Conservation (phyloP, 495 filamentous ascomycete genomes). For the Hypoxylon intermedium region DNA sequence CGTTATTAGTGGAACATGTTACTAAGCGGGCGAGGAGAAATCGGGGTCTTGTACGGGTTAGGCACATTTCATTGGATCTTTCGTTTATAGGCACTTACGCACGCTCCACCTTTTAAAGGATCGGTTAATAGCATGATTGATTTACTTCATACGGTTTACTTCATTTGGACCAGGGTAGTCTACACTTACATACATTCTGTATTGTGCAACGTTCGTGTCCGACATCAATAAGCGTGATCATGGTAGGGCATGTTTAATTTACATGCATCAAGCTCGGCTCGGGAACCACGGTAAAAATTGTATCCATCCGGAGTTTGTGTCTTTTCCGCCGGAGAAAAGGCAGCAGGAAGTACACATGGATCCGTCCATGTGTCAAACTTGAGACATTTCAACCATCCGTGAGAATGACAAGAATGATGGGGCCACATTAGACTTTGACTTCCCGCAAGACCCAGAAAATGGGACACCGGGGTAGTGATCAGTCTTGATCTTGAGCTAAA, state of each 20-base stretch:
- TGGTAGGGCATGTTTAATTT: no score
- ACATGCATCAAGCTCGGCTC: background rate
- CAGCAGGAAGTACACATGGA: background rate
- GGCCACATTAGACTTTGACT: background rate
- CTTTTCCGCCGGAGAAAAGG: background rate
- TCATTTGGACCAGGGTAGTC: no score
- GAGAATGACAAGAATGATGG: background rate
- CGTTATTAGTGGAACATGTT: background rate
- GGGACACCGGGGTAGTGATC: no score
- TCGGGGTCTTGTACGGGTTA: no score
- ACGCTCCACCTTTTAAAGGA: no score
- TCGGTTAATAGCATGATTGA: no score
- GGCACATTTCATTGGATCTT: no score
- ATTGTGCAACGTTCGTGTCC: no score
- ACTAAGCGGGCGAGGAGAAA: constrained; percentile 3
- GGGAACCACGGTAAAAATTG: background rate
- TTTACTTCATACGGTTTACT: no score
- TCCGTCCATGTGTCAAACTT: background rate
- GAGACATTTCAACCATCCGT: background rate
- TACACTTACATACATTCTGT: no score
- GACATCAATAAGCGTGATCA: no score
- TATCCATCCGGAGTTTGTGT: background rate
- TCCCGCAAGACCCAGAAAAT: background rate
- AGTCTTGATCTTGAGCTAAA: background rate
- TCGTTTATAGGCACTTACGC: no score